Conservation (phyloP, 1,139 yeast species). For the Sugiyamaella pinicola region DNA sequence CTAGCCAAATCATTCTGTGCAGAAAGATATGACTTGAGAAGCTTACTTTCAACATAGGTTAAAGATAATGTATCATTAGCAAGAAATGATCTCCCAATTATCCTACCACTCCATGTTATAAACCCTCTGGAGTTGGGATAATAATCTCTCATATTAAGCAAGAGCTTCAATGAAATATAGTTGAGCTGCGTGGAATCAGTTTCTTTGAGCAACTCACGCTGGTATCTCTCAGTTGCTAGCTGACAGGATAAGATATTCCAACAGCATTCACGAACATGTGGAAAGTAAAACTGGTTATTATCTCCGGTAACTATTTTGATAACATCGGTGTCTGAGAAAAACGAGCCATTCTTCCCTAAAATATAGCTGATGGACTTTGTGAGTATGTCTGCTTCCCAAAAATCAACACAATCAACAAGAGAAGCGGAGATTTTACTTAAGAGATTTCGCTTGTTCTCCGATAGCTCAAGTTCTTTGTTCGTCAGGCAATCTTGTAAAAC, state of each 20-base stretch:
- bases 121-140: background rate
- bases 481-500: background rate
- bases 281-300: slow-evolving; percentile 5
- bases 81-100: slow-evolving; percentile 16
- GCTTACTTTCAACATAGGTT: slow-evolving; percentile 1
- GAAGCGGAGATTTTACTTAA: background rate
- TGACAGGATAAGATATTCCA: slow-evolving; percentile 10
- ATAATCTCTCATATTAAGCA: slow-evolving; percentile 3
- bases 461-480: background rate
- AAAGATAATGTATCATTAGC: slow-evolving; percentile 2
- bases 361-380: slow-evolving; percentile 8
- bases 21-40: background rate
- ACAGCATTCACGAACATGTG: slow-evolving; percentile 11
- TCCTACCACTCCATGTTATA: slow-evolving; percentile 7
- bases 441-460: background rate
- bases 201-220: background rate
- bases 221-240: background rate
- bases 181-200: background rate
- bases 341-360: background rate
- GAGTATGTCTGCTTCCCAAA: slow-evolving; percentile 17
- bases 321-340: slow-evolving; percentile 4
- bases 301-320: slow-evolving; percentile 5
- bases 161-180: background rate
- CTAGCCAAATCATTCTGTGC: background rate
- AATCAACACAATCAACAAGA: background rate